Evolutionary conservation across 2,329 filamentous ascomycete genomes (phyloP), one percentile per base, ranked within the genome.

Genomic region (Nemania abortiva): DNA sequence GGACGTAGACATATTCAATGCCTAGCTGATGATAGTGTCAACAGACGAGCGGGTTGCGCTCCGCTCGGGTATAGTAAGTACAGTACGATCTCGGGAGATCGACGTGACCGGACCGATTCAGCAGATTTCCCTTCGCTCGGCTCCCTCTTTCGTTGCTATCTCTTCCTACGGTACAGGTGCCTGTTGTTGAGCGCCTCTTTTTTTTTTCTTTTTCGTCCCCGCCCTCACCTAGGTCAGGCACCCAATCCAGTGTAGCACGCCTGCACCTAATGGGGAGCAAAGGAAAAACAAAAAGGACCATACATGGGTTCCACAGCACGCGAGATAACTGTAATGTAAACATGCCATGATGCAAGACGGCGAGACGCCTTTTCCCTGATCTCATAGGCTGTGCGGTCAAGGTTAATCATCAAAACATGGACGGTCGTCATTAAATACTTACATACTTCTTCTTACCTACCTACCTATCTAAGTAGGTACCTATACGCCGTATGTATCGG

Each of bases 301-400:
- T 63, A 63, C 65, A 67, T 63, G 47, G 47, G 52, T 56, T 55
- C 54, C 60, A 59, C 60, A 58, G 47, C 47, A 63, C 65, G 52
- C 53, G 24, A 63, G 59, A 62, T 63, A 62, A 52, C 31, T 49
- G 49, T 50, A 24, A 56, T 52, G 45, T 34, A 45, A 56, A 63
- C 1, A 55, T 47, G 22, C 52, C 39, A 55, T n/a, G 50, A 63
- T 55, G 39, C 24, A n/a, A 31, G n/a, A 15, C 31, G 29, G 13
- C 9, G 18, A 20, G 29, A n/a, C 29, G 20, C 7, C 22, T 45
- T 27, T 27, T 45, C 45, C 22, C 39, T 20, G 37, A 45, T 57
- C 54, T 45, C 37, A 27, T 42, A 29, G 47, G 22, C 52, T 24
- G 29, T 4, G 27, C 13, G 49, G 20, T 11, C 10, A 49, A 13